Evolutionary conservation across 495 filamentous ascomycete species (phyloP).

Genomic region (Rostrohypoxylon terebratum): DNA sequence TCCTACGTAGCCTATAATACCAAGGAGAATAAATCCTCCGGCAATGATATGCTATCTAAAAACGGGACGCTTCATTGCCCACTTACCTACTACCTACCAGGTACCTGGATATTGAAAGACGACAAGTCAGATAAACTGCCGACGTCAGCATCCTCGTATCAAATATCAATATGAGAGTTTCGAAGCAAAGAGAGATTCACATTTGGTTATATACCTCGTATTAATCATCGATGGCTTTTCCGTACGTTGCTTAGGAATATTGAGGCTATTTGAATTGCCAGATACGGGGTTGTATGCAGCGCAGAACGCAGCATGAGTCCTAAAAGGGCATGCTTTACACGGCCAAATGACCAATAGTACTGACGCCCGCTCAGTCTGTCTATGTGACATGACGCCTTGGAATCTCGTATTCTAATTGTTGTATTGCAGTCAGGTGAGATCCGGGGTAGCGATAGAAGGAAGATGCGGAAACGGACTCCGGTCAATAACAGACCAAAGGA

Average conservation of each 20-base stretch:
- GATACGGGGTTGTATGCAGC: constrained; percentile 31
- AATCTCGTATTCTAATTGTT: constrained; percentile 38
- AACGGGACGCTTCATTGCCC: neutral
- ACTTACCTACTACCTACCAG: neutral
- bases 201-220: constrained; percentile 28
- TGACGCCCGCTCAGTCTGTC: constrained; percentile 28
- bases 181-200: neutral
- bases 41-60: neutral
- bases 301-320: constrained; percentile 27
- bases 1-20: neutral
- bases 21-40: neutral
- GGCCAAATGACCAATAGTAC: constrained; percentile 31
- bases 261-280: constrained; percentile 12
- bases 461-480: neutral
- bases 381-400: constrained; percentile 27
- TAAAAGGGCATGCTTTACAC: constrained; percentile 13
- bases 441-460: neutral
- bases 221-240: neutral
- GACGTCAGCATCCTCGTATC: constrained; percentile 6
- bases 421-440: neutral
- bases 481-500: neutral
- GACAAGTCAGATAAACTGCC: neutral
- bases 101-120: neutral
- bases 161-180: neutral
- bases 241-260: constrained; percentile 11